phyloP scores from a whole-genome alignment of 129 eudicot genomes.

The Solidago caesia region DNA sequence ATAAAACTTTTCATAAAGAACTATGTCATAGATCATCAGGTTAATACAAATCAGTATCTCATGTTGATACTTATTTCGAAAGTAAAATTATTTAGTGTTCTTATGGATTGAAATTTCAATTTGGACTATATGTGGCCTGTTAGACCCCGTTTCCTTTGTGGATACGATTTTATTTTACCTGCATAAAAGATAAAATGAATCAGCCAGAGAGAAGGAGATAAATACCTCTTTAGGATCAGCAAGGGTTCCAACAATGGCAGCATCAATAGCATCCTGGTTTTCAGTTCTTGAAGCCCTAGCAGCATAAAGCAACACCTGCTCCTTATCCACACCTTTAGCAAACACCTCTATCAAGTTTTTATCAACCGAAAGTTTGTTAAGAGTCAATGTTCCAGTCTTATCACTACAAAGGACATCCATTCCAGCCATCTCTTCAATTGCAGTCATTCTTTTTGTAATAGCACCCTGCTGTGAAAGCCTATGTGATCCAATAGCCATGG shows the following conservation, averaged over 20 bases:
- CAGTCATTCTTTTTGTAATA: slow-evolving; percentile 91
- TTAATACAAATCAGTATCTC: too few relatives aligned
- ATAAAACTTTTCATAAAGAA: too few relatives aligned
- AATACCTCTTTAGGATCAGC: slow-evolving; percentile 87
- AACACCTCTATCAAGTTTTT: slow-evolving; percentile 74
- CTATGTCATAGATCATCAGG: too few relatives aligned
- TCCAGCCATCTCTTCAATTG: slow-evolving; percentile 90
- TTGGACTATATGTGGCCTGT: neutral
- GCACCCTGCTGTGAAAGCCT: slow-evolving; percentile 91
- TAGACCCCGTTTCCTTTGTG: neutral
- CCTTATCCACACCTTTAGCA: slow-evolving; percentile 73
- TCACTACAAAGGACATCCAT: slow-evolving; percentile 94
- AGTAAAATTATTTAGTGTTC: neutral
- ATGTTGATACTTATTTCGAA: neutral
- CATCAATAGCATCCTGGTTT: slow-evolving; percentile 92
- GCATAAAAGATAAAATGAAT: neutral
- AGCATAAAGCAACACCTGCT: slow-evolving; percentile 67
- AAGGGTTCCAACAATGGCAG: slow-evolving; percentile 80
- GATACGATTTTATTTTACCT: neutral
- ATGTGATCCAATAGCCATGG: slow-evolving; percentile 94
- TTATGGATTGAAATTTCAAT: too few relatives aligned
- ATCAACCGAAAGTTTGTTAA: slow-evolving; percentile 71
- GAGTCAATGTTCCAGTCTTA: slow-evolving; percentile 84
- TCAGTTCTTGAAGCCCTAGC: slow-evolving; percentile 85
- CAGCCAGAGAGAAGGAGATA: neutral